These are phyloP conservation scores for Vanderwaltozyma tropicalis DNA, from an alignment of 805 yeast species.

Conservation along the genomic window DNA sequence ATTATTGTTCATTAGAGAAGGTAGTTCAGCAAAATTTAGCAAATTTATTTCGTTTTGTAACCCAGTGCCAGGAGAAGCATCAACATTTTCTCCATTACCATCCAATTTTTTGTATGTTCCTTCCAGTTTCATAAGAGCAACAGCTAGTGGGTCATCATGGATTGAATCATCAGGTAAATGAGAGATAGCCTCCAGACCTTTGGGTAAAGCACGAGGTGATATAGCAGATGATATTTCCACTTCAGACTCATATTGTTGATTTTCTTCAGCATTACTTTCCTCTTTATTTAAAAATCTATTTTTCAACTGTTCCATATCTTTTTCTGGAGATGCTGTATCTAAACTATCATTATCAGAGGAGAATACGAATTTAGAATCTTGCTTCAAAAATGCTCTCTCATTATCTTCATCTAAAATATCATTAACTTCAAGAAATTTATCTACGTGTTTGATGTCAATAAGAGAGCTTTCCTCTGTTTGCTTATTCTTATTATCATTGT, in stretches of 20 bases:
- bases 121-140: conserved; percentile 69
- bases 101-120: conserved; percentile 38
- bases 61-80: background rate
- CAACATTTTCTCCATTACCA: background rate
- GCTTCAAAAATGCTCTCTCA: background rate
- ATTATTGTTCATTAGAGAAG: conserved; percentile 6
- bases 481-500: no score
- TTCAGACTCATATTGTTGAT: conserved; percentile 2
- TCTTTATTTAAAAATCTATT: conserved; percentile 20
- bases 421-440: background rate
- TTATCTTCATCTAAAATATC: background rate
- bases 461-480: no score
- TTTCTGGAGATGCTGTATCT: conserved; percentile 25
- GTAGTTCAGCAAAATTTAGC: conserved; percentile 8
- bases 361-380: conserved; percentile 13
- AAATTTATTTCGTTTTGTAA: conserved; percentile 11
- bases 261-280: conserved; percentile 2
- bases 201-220: conserved; percentile 1
- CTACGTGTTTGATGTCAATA: no score
- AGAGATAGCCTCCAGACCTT: conserved; percentile 43
- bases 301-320: conserved; percentile 23
- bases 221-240: no score
- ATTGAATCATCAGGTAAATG: conserved; percentile 73
- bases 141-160: conserved; percentile 56
- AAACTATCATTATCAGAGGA: conserved; percentile 21